Conservation (phyloP, 495 filamentous ascomycete species). For the Talaromyces liani region DNA sequence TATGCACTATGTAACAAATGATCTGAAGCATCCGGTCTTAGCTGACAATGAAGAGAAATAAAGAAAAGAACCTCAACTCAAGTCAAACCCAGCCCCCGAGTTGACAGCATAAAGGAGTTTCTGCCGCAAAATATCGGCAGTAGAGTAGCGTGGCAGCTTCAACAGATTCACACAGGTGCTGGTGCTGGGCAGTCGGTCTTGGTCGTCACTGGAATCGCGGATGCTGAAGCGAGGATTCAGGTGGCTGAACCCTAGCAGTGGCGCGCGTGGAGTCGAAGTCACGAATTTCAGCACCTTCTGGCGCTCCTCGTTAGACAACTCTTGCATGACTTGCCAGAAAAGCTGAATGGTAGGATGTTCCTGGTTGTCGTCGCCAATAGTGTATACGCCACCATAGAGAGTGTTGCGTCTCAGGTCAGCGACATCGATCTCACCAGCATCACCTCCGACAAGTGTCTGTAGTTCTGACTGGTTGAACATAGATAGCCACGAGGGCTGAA, state of each 20-base stretch:
- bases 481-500: conserved; percentile 83
- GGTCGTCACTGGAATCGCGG: conserved; percentile 72
- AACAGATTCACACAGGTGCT: conserved; percentile 96
- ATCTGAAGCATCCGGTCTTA: not conserved
- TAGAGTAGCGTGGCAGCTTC: conserved; percentile 81
- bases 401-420: conserved; percentile 84
- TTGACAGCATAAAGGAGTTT: conserved; percentile 89
- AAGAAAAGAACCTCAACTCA: conserved; percentile 48
- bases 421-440: conserved; percentile 76
- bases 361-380: conserved; percentile 73
- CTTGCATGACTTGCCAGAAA: conserved; percentile 89
- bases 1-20: conserved; percentile 9
- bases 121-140: conserved; percentile 52
- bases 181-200: conserved; percentile 79
- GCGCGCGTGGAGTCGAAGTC: conserved; percentile 87
- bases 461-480: conserved; percentile 98
- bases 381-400: conserved; percentile 78
- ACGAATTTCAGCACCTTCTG: conserved; percentile 92
- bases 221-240: conserved; percentile 86
- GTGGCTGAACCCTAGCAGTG: conserved; percentile 81
- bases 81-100: conserved; percentile 90
- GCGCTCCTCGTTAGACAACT: conserved; percentile 64
- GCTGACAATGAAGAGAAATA: not conserved
- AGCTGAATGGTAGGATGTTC: conserved; percentile 79
- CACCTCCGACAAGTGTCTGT: conserved; percentile 85